Conservation (phyloP, 2,329 filamentous ascomycete genomes). For the Aspergillus novoparasiticus region DNA sequence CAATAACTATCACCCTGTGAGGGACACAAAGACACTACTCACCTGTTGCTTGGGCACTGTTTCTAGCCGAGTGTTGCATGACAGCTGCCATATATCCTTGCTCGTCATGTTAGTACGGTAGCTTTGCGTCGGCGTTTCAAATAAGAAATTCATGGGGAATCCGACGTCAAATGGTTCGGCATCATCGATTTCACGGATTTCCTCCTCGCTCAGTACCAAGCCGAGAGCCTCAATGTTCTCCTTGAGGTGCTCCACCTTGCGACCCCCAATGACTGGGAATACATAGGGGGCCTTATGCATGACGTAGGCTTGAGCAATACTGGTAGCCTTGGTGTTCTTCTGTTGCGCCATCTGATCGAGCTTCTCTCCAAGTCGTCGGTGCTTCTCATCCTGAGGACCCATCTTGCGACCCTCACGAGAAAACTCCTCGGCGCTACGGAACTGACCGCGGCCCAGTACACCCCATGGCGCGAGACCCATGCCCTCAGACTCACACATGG, state of each 20-base stretch:
- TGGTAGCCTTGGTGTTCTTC: slow-evolving; percentile 42
- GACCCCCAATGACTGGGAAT: slow-evolving; percentile 72
- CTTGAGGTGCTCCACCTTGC: slow-evolving; percentile 69
- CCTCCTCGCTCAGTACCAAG: slow-evolving; percentile 59
- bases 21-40: too few relatives aligned
- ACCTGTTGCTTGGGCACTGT: too few relatives aligned
- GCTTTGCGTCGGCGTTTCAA: too few relatives aligned
- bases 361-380: neutral
- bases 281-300: slow-evolving; percentile 72
- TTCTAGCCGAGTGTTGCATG: too few relatives aligned
- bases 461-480: neutral
- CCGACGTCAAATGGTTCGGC: slow-evolving; percentile 64
- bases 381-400: neutral
- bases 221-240: slow-evolving; percentile 69
- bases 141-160: slow-evolving; percentile 53
- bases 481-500: neutral
- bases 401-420: neutral
- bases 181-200: slow-evolving; percentile 66
- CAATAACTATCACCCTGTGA: too few relatives aligned
- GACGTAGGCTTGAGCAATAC: slow-evolving; percentile 72
- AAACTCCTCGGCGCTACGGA: neutral
- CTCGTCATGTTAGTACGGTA: too few relatives aligned
- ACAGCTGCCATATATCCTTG: too few relatives aligned
- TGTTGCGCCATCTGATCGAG: neutral
- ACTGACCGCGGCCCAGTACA: neutral